A percentile compares a stretch with the other conserved stretches of the same genome.
Evolutionary conservation across 345 rosid genomes (phyloP).

Genomic region (Physaria fendleri): DNA sequence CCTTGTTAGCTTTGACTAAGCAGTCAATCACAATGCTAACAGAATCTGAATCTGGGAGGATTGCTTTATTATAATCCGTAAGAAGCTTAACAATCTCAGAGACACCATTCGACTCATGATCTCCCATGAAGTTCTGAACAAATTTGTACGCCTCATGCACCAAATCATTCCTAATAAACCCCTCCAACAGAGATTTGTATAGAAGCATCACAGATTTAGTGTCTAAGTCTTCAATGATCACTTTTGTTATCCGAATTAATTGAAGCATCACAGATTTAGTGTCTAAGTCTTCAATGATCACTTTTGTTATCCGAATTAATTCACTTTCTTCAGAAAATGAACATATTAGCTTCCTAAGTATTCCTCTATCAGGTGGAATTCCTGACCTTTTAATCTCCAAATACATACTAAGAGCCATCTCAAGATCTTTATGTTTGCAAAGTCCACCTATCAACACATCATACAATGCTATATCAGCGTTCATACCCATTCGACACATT

Average conservation of each 20-base stretch:
- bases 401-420: conserved; percentile 51
- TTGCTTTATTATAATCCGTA: conserved; percentile 27
- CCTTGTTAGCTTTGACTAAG: conserved; percentile 40
- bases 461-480: conserved; percentile 48
- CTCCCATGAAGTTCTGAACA: conserved; percentile 39
- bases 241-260: conserved; percentile 33
- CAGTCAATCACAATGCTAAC: conserved; percentile 46
- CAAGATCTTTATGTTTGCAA: conserved; percentile 44
- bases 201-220: conserved; percentile 40
- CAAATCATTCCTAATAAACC: conserved; percentile 32
- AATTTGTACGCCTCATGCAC: conserved; percentile 49
- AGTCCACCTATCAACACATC: conserved; percentile 71
- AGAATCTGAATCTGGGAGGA: conserved; percentile 37
- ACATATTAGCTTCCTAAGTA: conserved; percentile 51
- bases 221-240: conserved; percentile 40
- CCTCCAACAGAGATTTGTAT: conserved; percentile 41
- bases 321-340: conserved; percentile 49
- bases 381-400: conserved; percentile 51
- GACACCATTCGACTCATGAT: conserved; percentile 16
- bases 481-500: conserved; percentile 51
- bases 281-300: conserved; percentile 40
- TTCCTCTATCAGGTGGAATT: conserved; percentile 45
- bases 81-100: conserved; percentile 30
- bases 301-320: conserved; percentile 33
- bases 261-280: conserved; percentile 36